Base-by-base conservation (phyloP, 2,329 filamentous ascomycete species). In the Diaporthe sp. region DNA sequence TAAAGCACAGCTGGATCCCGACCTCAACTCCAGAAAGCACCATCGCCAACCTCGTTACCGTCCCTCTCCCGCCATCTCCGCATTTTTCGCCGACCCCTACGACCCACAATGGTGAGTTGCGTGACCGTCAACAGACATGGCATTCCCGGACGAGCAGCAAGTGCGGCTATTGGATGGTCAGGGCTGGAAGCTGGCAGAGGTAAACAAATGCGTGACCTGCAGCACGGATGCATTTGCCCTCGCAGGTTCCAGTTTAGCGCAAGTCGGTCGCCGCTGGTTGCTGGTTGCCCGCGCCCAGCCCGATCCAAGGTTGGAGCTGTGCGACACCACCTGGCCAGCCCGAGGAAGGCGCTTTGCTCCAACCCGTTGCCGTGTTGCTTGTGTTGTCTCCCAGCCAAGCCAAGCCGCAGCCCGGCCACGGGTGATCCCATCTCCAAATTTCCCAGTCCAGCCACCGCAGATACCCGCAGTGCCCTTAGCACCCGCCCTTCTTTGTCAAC, bases 21-120 rank as follows among this genome's bases (percentile, higher is more conserved):
- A 72, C 79, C 68, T 76, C 79, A 78, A 78, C 78, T 78, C 78
- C 78, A 77, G 77, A 76, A 79, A 79, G 78, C 77, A 81, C 75
- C 79, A 79, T 79, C 80, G 76, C 79, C 67, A 79, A 78, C 77
- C 72, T 77, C 70, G 75, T 74, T 53, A 37, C 51, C 51, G 42
- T 34, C 59, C 61, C 46, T 42, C 69, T 28, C 71, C 46, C 37
- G 39, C 37, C 28, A 25, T 49, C 19, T 34, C 46, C 42, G 46
- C 67, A 46, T 10, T 28, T 51, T 53, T 17, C n/a, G 31, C 44
- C n/a, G 42, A 28, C 37, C 31, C 42, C 34, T 17, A 44, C 25
- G 46, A 65, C 70, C 34, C 73, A 72, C 49, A 72, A 75, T 75
- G 73, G 73, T 75, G 67, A 75, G 73, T 72, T 74, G 31, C 28